These are phyloP conservation scores for Ettlia oleoabundans DNA, from an alignment of 139 green algal genomes.

Conservation along the genomic window DNA sequence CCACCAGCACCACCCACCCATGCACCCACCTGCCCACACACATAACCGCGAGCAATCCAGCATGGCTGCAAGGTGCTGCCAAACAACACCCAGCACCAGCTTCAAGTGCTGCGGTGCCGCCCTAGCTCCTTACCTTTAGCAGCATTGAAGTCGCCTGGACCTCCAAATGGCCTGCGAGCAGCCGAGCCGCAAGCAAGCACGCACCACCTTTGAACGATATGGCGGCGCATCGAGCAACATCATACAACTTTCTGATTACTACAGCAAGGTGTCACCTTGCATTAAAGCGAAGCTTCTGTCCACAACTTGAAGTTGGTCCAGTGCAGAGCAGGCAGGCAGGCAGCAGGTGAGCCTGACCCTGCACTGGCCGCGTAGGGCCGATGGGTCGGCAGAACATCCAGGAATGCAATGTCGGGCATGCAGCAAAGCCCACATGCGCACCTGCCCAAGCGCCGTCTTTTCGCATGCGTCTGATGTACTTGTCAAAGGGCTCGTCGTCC, in stretches of 20 bases:
- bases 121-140: not conserved
- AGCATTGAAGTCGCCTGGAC: conserved; percentile 56
- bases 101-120: not conserved
- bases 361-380: no score
- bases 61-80: no score
- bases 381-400: not conserved
- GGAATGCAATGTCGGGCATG: not conserved
- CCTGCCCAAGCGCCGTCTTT: conserved; percentile 20
- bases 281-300: no score
- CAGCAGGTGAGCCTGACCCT: not conserved
- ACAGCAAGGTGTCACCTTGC: not conserved
- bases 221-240: not conserved
- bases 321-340: not conserved
- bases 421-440: not conserved
- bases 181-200: not conserved
- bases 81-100: no score
- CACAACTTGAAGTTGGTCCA: no score
- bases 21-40: no score
- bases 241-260: not conserved
- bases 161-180: conserved; percentile 72
- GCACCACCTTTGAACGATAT: no score
- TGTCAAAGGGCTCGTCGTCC: conserved; percentile 75
- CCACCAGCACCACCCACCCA: no score
- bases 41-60: no score
- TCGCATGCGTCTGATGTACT: conserved; percentile 8